phyloP scores from a whole-genome alignment of 139 green algal species.

The Desmodesmus armatus region DNA sequence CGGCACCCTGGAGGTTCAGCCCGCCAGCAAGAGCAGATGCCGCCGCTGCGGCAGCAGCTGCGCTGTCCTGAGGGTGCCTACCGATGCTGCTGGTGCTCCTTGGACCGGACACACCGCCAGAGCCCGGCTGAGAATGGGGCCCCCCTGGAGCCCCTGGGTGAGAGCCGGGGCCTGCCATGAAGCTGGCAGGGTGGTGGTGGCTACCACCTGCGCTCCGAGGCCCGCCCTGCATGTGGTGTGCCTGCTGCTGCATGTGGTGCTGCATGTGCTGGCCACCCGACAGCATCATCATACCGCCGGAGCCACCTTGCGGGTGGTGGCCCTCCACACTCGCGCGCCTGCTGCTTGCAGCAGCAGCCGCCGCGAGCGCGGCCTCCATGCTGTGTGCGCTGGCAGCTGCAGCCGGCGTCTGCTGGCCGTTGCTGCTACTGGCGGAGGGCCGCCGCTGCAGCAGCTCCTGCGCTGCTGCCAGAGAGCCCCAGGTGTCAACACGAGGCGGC shows the following conservation, averaged over 20 bases:
- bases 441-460: not conserved
- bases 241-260: not conserved
- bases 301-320: not conserved
- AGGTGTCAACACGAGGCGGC: constrained; percentile 23
- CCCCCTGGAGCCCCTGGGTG: no score
- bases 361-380: constrained; percentile 24
- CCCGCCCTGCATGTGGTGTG: not conserved
- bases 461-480: constrained; percentile 26
- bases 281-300: not conserved
- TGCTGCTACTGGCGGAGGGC: not conserved
- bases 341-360: constrained; percentile 16
- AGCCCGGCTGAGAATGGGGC: no score
- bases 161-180: no score
- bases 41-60: not conserved
- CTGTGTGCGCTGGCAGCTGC: no score
- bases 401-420: not conserved
- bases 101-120: no score
- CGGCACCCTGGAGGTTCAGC: no score
- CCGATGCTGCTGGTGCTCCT: no score
- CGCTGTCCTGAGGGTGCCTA: no score
- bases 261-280: not conserved
- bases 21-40: not conserved
- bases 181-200: not conserved
- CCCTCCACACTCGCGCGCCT: constrained; percentile 8
- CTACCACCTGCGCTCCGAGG: no score